Evolutionary conservation across 148 eudicot genomes (phyloP).

Genomic region (Nepenthes gracilis): DNA sequence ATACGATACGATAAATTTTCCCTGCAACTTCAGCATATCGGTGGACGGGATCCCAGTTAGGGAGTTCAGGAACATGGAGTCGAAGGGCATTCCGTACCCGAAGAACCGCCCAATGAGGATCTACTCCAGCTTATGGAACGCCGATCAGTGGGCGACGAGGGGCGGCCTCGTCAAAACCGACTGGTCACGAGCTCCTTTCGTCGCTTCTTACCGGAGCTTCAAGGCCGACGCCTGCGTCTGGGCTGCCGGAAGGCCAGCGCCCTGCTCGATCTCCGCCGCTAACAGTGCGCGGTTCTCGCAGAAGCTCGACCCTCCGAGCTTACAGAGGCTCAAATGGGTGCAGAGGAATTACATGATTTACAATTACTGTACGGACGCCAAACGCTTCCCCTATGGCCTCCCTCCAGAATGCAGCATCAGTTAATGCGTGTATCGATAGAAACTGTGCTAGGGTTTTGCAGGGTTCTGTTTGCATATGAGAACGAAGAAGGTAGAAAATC

Average conservation of each 20-base stretch:
- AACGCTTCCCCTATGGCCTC: constrained; percentile 30
- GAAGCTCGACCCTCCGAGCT: constrained; percentile 22
- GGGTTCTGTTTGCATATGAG: no score
- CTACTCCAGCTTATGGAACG: constrained; percentile 44
- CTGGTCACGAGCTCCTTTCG: constrained; percentile 54
- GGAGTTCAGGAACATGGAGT: constrained; percentile 25
- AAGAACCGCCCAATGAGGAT: constrained; percentile 44
- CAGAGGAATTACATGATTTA: constrained; percentile 38
- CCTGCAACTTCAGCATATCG: constrained; percentile 24
- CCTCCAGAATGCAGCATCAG: constrained; percentile 34
- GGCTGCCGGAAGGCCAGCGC: background rate
- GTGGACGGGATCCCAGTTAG: constrained; percentile 34
- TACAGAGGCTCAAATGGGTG: constrained; percentile 34
- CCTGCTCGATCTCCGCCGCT: background rate
- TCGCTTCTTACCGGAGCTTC: constrained; percentile 35
- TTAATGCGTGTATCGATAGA: no score
- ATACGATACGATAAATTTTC: background rate
- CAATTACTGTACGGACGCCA: constrained; percentile 37
- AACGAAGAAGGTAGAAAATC: no score
- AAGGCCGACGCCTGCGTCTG: constrained; percentile 29
- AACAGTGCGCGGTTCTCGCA: constrained; percentile 11
- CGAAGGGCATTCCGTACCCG: constrained; percentile 34
- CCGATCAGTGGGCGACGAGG: constrained; percentile 47
- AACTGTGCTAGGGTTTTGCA: no score
- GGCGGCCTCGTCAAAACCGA: constrained; percentile 40